Conservation (phyloP, 371 early-diverging fungal species). For the Coemansia sp. region DNA sequence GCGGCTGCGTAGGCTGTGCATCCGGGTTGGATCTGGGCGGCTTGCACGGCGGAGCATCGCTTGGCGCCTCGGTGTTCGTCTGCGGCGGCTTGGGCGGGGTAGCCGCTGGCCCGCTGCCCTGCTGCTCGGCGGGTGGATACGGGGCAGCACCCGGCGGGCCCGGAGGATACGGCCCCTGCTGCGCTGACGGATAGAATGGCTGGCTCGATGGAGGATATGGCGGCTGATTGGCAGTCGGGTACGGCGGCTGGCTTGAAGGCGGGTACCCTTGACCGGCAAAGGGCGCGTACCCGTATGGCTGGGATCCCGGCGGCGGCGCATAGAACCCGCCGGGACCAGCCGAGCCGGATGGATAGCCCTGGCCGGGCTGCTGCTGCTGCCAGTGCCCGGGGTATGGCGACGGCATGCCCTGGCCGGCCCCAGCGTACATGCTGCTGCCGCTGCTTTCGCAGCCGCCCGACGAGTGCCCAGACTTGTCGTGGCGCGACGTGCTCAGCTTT, state of each 20-base stretch:
- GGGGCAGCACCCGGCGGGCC: not conserved
- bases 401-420: too few relatives aligned
- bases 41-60: not conserved
- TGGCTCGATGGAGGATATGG: too few relatives aligned
- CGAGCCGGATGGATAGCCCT: not conserved
- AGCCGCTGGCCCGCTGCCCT: not conserved
- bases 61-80: not conserved
- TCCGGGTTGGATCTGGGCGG: too few relatives aligned
- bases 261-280: slow-evolving; percentile 12
- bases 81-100: slow-evolving; percentile 1
- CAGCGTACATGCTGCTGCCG: not conserved
- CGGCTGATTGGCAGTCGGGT: too few relatives aligned
- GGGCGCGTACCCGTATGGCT: slow-evolving; percentile 3
- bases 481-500: slow-evolving; percentile 11
- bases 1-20: not conserved
- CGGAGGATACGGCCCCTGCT: slow-evolving; percentile 24
- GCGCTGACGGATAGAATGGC: not conserved
- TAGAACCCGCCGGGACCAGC: slow-evolving; percentile 41
- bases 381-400: not conserved
- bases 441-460: slow-evolving; percentile 1
- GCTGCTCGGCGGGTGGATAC: slow-evolving; percentile 13
- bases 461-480: not conserved
- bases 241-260: not conserved
- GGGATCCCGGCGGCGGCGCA: slow-evolving; percentile 16
- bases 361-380: not conserved